phyloP scores from a whole-genome alignment of 495 filamentous ascomycete genomes.

The Penicillium daleae region DNA sequence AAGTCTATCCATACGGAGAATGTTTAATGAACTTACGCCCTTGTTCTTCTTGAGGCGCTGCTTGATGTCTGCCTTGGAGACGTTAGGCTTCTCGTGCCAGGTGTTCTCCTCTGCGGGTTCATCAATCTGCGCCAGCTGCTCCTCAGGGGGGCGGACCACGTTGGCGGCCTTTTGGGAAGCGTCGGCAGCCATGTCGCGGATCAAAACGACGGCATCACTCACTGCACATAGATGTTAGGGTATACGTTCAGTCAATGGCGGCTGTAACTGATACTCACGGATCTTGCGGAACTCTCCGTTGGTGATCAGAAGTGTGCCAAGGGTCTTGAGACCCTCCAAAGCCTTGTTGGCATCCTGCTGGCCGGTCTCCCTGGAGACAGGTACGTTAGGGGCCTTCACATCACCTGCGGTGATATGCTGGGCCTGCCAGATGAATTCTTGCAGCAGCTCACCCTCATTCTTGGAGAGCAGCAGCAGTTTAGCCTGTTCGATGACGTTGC shows the following conservation, averaged over 20 bases:
- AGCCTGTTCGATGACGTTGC: constrained; percentile 83
- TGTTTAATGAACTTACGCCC: constrained; percentile 38
- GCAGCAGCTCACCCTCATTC: constrained; percentile 91
- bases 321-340: constrained; percentile 81
- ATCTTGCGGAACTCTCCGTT: constrained; percentile 98
- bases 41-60: constrained; percentile 64
- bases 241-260: neutral
- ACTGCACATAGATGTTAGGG: constrained; percentile 56
- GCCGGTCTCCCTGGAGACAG: constrained; percentile 73
- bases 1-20: neutral
- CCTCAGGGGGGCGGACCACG: constrained; percentile 75
- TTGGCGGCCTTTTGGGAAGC: constrained; percentile 81
- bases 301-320: constrained; percentile 88
- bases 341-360: constrained; percentile 81
- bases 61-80: constrained; percentile 72
- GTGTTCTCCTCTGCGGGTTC: constrained; percentile 82
- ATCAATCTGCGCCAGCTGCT: constrained; percentile 78
- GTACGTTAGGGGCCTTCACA: constrained; percentile 61
- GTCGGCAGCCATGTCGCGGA: constrained; percentile 90
- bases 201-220: constrained; percentile 78
- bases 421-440: constrained; percentile 96
- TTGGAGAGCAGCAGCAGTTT: constrained; percentile 89
- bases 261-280: constrained; percentile 56
- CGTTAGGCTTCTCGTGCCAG: constrained; percentile 88
- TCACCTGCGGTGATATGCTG: constrained; percentile 67